These are phyloP conservation scores for Ambrosiella beaveri DNA, from an alignment of 2,329 filamentous ascomycete species.

Conservation along the genomic window DNA sequence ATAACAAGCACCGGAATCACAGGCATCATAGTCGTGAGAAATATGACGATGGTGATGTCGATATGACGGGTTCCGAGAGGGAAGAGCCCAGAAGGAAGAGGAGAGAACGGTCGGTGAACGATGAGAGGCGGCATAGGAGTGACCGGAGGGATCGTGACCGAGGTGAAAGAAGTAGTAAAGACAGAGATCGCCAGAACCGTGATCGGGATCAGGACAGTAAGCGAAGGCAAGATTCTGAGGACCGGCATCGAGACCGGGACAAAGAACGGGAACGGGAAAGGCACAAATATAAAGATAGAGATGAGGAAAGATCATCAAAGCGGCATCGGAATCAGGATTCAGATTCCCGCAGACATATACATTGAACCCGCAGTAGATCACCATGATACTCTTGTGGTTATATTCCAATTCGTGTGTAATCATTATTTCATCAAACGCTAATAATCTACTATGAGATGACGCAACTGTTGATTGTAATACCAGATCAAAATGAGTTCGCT, in stretches of 20 bases:
- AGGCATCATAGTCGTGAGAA: slow-evolving; percentile 21
- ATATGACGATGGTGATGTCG: slow-evolving; percentile 15
- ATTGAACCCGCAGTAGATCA: slow-evolving; percentile 5
- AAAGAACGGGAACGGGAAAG: background rate
- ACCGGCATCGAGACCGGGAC: background rate
- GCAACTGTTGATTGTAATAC: too few species aligned
- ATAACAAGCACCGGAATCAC: slow-evolving; percentile 21
- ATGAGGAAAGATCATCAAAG: slow-evolving; percentile 14
- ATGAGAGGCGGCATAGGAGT: background rate
- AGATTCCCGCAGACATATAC: slow-evolving; percentile 15
- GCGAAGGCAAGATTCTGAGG: background rate
- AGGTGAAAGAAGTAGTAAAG: background rate
- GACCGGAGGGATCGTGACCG: background rate
- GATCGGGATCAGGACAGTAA: background rate
- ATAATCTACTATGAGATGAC: too few species aligned
- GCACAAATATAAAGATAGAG: slow-evolving; percentile 14
- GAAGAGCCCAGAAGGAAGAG: slow-evolving; percentile 8
- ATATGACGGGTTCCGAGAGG: slow-evolving; percentile 15
- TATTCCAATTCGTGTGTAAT: too few species aligned
- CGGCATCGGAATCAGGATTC: slow-evolving; percentile 13
- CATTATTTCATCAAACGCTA: too few species aligned
- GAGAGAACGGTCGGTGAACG: slow-evolving; percentile 3
- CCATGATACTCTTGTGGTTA: too few species aligned
- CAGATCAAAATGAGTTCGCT: too few species aligned
- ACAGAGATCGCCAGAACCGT: background rate